These are phyloP conservation scores for Dimocarpus longan DNA, from an alignment of 345 rosid species.

Conservation along the genomic window DNA sequence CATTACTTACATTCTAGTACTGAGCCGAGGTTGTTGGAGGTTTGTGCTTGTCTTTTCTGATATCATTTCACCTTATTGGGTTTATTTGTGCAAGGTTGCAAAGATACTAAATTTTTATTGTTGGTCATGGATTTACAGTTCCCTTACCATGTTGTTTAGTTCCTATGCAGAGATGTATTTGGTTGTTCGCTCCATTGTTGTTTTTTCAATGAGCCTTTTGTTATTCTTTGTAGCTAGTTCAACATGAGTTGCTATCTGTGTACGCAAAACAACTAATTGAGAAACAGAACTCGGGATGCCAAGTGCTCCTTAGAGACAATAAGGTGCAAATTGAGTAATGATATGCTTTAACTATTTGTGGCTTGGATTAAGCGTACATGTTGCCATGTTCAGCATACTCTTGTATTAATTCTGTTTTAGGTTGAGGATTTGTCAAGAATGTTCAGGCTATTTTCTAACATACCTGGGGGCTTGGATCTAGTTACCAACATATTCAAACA, in stretches of 20 bases:
- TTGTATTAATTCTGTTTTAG: constrained; percentile 29
- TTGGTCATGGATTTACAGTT: background rate
- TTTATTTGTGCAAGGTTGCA: background rate
- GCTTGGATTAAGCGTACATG: background rate
- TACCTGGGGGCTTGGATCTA: constrained; percentile 58
- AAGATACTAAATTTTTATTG: background rate
- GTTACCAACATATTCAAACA: constrained; percentile 61
- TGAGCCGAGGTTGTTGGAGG: constrained; percentile 62
- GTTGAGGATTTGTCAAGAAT: constrained; percentile 77
- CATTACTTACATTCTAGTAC: constrained; percentile 55
- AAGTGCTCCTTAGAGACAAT: constrained; percentile 68
- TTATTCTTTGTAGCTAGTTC: constrained; percentile 48
- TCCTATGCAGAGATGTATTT: background rate
- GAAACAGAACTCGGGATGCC: constrained; percentile 64
- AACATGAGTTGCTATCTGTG: constrained; percentile 48
- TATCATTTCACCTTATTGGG: background rate
- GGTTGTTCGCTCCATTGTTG: background rate
- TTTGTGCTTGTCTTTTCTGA: constrained; percentile 21
- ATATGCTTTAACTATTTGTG: constrained; percentile 11
- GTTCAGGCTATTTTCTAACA: constrained; percentile 62
- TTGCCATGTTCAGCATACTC: background rate
- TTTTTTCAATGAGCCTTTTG: constrained; percentile 2
- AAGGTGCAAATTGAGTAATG: constrained; percentile 43
- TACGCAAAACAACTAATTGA: constrained; percentile 54
- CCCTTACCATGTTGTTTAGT: background rate